Conservation (phyloP, 208 protist species). For the Acanthamoeba castellanii region DNA sequence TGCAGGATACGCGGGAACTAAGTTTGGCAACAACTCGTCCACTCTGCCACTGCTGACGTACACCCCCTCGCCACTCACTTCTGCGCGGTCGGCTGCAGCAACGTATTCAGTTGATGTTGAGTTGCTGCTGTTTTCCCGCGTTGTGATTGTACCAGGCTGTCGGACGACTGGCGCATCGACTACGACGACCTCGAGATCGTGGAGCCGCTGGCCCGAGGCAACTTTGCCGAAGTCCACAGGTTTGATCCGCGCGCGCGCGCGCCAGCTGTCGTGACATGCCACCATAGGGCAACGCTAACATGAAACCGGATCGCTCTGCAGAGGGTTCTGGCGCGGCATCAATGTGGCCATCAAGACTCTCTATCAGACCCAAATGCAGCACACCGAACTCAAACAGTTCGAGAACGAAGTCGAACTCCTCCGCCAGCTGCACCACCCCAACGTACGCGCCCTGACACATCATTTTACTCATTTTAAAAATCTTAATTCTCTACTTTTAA, state of each 20-base stretch:
- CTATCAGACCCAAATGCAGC: conserved; percentile 44
- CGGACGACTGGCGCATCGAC: conserved; percentile 38
- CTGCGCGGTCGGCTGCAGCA: background rate
- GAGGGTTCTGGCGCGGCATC: conserved; percentile 17
- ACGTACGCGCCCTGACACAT: background rate
- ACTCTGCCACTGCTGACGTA: background rate
- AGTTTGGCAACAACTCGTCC: background rate
- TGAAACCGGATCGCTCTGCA: background rate
- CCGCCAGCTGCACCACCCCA: conserved; percentile 28
- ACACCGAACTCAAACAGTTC: conserved; percentile 19
- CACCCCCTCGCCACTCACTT: background rate
- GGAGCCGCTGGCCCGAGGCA: background rate
- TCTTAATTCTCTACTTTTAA: no score
- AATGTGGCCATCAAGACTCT: conserved; percentile 47
- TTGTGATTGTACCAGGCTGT: background rate
- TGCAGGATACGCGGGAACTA: conserved; percentile 23
- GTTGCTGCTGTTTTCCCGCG: background rate
- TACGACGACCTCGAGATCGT: conserved; percentile 23
- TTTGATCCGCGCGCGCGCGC: background rate
- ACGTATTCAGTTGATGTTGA: no score
- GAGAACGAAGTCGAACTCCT: conserved; percentile 11
- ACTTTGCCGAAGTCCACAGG: conserved; percentile 39
- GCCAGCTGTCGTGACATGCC: no score
- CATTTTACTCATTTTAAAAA: background rate
- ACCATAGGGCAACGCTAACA: background rate